phyloP scores from a whole-genome alignment of 2,329 filamentous ascomycete genomes.

The Sarocladium kiliense region DNA sequence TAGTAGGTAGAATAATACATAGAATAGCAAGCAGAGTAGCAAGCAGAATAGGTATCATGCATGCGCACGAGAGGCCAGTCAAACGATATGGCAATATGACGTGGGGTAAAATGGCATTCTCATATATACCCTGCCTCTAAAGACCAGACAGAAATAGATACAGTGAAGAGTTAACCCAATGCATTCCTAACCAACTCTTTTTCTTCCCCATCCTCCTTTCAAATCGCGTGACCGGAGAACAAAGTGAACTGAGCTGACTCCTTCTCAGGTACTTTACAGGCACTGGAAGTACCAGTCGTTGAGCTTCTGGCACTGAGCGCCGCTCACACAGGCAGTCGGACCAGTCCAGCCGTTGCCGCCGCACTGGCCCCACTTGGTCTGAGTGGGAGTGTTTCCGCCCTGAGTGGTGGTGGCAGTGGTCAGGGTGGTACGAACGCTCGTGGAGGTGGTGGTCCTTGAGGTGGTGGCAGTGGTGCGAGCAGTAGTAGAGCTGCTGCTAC shows the following conservation, averaged over 20 bases:
- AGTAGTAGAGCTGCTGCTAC: background rate
- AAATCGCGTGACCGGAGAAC: no score
- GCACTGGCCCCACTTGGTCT: constrained; percentile 17
- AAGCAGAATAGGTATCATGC: no score
- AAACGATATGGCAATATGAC: no score
- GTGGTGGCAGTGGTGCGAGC: background rate
- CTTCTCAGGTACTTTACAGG: no score
- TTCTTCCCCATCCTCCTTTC: background rate
- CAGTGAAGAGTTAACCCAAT: background rate
- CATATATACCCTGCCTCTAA: constrained; percentile 8
- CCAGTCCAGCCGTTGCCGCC: constrained; percentile 20
- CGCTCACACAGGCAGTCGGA: constrained; percentile 18
- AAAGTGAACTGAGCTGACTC: no score
- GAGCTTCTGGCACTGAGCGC: constrained; percentile 18
- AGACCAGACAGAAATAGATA: constrained; percentile 6
- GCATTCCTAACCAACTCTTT: background rate
- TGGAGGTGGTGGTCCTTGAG: background rate
- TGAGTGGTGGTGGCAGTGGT: background rate
- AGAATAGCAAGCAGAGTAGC: no score
- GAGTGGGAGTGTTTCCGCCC: constrained; percentile 1
- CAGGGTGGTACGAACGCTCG: background rate
- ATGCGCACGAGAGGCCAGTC: no score
- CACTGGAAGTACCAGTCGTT: constrained; percentile 26
- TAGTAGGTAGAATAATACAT: no score
- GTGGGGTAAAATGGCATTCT: background rate